Conservation (phyloP, 140 eudicot genomes). For the Bidens hawaiensis region DNA sequence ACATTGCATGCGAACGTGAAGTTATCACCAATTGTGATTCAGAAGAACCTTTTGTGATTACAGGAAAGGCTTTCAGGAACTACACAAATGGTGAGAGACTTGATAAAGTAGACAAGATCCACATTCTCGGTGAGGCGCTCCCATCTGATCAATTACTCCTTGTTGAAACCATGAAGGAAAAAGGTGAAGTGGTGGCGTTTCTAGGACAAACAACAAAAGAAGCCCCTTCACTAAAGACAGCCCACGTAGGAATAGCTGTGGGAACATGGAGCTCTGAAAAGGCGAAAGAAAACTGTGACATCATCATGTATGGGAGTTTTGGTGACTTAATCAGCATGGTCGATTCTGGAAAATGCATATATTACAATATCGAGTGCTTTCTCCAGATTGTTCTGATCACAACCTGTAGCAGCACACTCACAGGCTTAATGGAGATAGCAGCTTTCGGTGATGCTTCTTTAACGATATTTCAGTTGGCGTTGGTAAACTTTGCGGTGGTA, state of each 20-base stretch:
- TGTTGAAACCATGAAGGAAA: conserved; percentile 23
- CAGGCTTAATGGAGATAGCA: conserved; percentile 12
- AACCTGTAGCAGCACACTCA: conserved; percentile 16
- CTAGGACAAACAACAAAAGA: conserved; percentile 34
- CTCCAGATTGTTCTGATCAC: conserved; percentile 31
- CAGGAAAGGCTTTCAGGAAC: conserved; percentile 26
- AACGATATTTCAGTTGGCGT: conserved; percentile 17
- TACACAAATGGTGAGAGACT: conserved; percentile 17
- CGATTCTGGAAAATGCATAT: conserved; percentile 23
- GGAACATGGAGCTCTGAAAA: conserved; percentile 31
- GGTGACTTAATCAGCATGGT: conserved; percentile 5
- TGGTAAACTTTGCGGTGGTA: conserved; percentile 16
- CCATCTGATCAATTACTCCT: conserved; percentile 31
- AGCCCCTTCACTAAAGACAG: conserved; percentile 31
- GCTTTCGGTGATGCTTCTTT: conserved; percentile 22
- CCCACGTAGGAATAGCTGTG: conserved; percentile 37
- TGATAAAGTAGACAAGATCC: conserved; percentile 23
- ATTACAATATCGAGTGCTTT: conserved; percentile 29
- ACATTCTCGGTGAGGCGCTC: conserved; percentile 30
- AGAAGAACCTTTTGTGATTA: conserved; percentile 15
- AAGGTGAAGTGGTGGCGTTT: conserved; percentile 32
- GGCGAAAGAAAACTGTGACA: conserved; percentile 30
- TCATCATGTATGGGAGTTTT: conserved; percentile 17
- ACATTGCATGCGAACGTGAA: conserved; percentile 13
- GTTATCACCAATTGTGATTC: conserved; percentile 1